Conservation (phyloP, 768 basidiomycete species). For the Phylloporus scabripes region DNA sequence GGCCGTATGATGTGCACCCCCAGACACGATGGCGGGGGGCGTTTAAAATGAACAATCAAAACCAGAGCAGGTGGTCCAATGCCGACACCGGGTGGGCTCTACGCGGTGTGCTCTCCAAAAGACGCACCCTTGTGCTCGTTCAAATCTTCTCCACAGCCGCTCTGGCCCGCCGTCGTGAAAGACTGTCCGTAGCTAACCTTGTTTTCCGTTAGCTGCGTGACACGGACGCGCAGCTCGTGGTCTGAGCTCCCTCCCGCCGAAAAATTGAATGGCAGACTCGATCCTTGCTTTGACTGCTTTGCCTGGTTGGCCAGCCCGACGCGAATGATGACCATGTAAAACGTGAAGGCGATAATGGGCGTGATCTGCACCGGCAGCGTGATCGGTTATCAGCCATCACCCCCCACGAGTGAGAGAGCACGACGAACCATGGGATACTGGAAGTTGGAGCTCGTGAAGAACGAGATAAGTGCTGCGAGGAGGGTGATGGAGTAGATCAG, state of each 20-base stretch:
- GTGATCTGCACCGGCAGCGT: slow-evolving; percentile 20
- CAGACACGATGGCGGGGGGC: not conserved
- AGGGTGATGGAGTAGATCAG: slow-evolving; percentile 34
- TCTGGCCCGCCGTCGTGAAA: not conserved
- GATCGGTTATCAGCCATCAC: not conserved
- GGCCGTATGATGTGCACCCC: not conserved
- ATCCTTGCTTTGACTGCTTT: not conserved
- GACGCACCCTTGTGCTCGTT: not conserved
- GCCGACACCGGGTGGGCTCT: not conserved
- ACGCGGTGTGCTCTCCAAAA: not conserved
- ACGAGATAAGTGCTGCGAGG: slow-evolving; percentile 31
- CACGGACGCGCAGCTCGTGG: slow-evolving; percentile 4
- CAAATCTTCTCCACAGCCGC: not conserved
- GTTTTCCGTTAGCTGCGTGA: not conserved
- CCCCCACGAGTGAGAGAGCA: not conserved
- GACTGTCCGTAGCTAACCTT: not conserved
- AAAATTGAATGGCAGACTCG: not conserved
- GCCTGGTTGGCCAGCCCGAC: slow-evolving; percentile 19
- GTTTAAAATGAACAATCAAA: not conserved
- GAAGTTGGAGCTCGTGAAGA: slow-evolving; percentile 22
- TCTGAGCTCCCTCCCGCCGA: not conserved
- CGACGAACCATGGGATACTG: slow-evolving; percentile 33
- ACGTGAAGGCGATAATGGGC: slow-evolving; percentile 38
- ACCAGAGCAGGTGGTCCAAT: not conserved
- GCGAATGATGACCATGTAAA: slow-evolving; percentile 41